These are phyloP conservation scores for Tremellales sp. DNA, from an alignment of 1,284 basidiomycete species.

Conservation along the genomic window DNA sequence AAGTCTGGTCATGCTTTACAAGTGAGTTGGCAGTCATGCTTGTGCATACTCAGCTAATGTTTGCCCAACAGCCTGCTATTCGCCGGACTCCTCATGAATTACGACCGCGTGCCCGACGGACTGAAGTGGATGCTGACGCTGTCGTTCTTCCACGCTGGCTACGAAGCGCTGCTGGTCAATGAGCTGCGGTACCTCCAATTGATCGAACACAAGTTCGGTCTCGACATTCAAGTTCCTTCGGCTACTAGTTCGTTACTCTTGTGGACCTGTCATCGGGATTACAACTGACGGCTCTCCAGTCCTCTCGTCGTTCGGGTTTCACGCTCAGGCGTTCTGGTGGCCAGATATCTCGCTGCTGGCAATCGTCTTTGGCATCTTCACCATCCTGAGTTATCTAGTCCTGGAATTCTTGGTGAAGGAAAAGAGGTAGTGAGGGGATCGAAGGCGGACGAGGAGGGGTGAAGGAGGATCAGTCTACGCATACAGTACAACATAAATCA, in stretches of 20 bases:
- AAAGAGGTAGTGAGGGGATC: conserved; percentile 56
- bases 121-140: conserved; percentile 83
- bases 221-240: conserved; percentile 90
- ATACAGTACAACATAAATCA: neutral
- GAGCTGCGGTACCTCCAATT: conserved; percentile 90
- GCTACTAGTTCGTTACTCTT: conserved; percentile 58
- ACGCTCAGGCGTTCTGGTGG: conserved; percentile 92
- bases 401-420: conserved; percentile 88
- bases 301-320: conserved; percentile 80
- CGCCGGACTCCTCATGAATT: conserved; percentile 91
- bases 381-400: conserved; percentile 67
- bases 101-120: conserved; percentile 68
- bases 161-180: conserved; percentile 92
- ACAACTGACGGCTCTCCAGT: conserved; percentile 43
- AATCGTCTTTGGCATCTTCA: conserved; percentile 78
- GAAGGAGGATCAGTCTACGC: neutral
- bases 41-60: neutral
- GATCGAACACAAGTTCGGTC: conserved; percentile 84
- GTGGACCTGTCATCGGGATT: neutral
- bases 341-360: conserved; percentile 78
- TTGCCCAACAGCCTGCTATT: conserved; percentile 71
- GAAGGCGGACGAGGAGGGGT: neutral
- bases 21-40: conserved; percentile 65
- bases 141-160: conserved; percentile 99
- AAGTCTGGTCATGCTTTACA: conserved; percentile 94